Evolutionary conservation across 2,329 filamentous ascomycete species (phyloP).

Genomic region (Intubia oerlemansii): DNA sequence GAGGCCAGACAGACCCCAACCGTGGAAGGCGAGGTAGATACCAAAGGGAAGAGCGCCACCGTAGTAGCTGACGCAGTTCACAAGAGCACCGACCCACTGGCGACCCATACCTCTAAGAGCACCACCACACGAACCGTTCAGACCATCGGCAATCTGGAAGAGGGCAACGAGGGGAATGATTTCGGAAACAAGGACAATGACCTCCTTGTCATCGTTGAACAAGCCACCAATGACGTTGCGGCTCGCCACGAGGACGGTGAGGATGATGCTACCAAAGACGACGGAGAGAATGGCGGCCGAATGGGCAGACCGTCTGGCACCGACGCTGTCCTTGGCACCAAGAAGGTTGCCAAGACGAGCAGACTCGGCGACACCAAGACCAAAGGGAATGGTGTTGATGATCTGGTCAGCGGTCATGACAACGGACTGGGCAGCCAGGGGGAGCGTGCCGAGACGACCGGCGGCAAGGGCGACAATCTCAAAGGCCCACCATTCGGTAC

Average conservation of each 20-base stretch:
- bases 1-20: constrained; percentile 60
- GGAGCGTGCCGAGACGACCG: constrained; percentile 56
- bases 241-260: constrained; percentile 46
- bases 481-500: constrained; percentile 89
- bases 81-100: constrained; percentile 64
- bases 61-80: constrained; percentile 73
- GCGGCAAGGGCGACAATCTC: constrained; percentile 75
- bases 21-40: constrained; percentile 68
- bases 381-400: constrained; percentile 71
- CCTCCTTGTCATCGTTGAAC: constrained; percentile 58
- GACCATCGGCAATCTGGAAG: constrained; percentile 75
- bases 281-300: constrained; percentile 54
- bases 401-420: constrained; percentile 82
- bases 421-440: constrained; percentile 64
- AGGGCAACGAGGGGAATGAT: constrained; percentile 75
- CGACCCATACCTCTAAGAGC: constrained; percentile 64
- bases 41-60: constrained; percentile 61
- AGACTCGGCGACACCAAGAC: constrained; percentile 63
- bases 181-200: constrained; percentile 49
- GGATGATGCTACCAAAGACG: constrained; percentile 42
- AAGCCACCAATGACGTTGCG: constrained; percentile 54
- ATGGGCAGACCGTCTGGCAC: constrained; percentile 53
- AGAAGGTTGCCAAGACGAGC: constrained; percentile 62
- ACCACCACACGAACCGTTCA: constrained; percentile 72
- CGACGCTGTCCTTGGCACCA: constrained; percentile 41